phyloP scores from a whole-genome alignment of 495 filamentous ascomycete genomes.

The Cenococcum geophilum region DNA sequence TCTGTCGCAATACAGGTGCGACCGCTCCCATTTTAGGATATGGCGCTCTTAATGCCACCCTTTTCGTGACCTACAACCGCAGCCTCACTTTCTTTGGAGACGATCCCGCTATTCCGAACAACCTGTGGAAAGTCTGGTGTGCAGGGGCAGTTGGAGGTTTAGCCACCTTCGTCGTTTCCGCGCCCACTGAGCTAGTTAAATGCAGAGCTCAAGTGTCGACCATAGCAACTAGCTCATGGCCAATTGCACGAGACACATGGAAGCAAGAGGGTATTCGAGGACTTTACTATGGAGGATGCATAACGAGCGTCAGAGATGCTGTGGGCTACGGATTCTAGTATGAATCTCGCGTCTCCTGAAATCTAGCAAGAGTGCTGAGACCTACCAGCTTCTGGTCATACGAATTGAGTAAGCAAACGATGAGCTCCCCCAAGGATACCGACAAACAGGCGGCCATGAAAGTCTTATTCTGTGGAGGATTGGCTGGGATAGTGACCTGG shows the following conservation, averaged over 20 bases:
- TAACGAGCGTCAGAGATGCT: constrained; percentile 75
- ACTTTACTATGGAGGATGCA: constrained; percentile 67
- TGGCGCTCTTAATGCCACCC: constrained; percentile 79
- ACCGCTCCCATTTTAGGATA: constrained; percentile 80
- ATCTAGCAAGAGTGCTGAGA: neutral
- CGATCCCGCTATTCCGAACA: constrained; percentile 32
- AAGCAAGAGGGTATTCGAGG: constrained; percentile 58
- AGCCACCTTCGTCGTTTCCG: constrained; percentile 71
- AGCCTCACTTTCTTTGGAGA: constrained; percentile 51
- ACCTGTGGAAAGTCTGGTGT: constrained; percentile 57
- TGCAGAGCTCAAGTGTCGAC: constrained; percentile 63
- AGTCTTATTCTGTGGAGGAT: constrained; percentile 71
- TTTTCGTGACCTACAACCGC: constrained; percentile 82
- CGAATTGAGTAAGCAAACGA: constrained; percentile 57
- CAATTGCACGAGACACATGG: constrained; percentile 56
- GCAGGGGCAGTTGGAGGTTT: constrained; percentile 74
- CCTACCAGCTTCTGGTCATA: constrained; percentile 70
- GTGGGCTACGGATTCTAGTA: constrained; percentile 91
- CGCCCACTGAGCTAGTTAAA: constrained; percentile 84
- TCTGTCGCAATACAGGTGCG: constrained; percentile 46
- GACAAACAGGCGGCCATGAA: constrained; percentile 50
- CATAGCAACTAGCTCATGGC: constrained; percentile 46
- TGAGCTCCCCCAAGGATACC: constrained; percentile 40
- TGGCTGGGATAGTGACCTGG: constrained; percentile 83
- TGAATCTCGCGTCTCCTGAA: constrained; percentile 22